Base-by-base conservation (phyloP, 257 asterid species). In the Nicotiana tabacum region DNA sequence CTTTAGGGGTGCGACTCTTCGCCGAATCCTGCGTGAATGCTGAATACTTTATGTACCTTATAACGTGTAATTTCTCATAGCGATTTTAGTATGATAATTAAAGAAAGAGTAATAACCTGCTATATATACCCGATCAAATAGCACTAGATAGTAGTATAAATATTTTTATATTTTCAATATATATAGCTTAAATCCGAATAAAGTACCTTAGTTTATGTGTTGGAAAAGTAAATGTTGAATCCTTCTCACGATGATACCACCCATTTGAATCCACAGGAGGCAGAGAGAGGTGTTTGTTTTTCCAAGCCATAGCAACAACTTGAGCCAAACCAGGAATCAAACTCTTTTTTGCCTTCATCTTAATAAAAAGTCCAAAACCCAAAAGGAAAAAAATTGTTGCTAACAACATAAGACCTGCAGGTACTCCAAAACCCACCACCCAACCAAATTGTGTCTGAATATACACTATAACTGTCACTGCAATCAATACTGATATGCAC, bases 341-440 rank as follows among this genome's bases (percentile, higher is more conserved):
- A 67, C 94, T 93, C 87, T 87, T 89, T 4, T 88, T 83, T 3
- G 92, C 86, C 61, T 86, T 88, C 67, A 89, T 84, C 85, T 81
- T 88, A 35, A 89, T 77, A 69, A 92, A 93, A 17, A 92, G 84
- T 77, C 78, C 83, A 4, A 91, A 84, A 16, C 97, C 97, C 37
- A 84, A 29, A 21, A 93, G 83, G 82, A 91, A 93, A 76, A 85
- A 30, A 37, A 92, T 53, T 1, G 90, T 35, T 5, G 95, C 86
- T 4, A 86, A 12, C 1, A 92, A 5, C 95, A 92, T 90, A 32
- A 93, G 90, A 11, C 84, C 92, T 2, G 85, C 93, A 0, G 95
- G 95, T 7, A 92, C 87, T 37, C 95, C 98, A 46, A 91, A 93
- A 0, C 98, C 95, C 5, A 93, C 13, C 33, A 86, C 80, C 98